Conservation (phyloP, 768 basidiomycete species). For the Mycena latifolia region DNA sequence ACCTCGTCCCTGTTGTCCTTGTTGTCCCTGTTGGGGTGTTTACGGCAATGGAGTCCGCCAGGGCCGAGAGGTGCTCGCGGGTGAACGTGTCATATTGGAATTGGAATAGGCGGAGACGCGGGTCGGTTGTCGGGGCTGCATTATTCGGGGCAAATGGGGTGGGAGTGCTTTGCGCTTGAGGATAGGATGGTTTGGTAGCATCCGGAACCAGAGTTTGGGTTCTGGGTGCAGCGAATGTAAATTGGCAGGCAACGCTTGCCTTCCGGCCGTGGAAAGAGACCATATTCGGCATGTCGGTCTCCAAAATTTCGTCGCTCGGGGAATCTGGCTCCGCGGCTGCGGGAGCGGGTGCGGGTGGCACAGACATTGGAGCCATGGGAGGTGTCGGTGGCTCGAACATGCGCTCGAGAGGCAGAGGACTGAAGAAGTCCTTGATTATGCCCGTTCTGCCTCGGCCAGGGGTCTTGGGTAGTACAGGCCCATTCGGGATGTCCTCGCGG, state of each 20-base stretch:
- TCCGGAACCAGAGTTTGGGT: slow-evolving; percentile 45
- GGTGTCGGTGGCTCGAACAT: slow-evolving; percentile 97
- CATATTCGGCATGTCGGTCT: slow-evolving; percentile 65
- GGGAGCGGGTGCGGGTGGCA: slow-evolving; percentile 25
- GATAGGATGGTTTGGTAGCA: slow-evolving; percentile 44
- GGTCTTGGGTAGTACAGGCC: slow-evolving; percentile 72
- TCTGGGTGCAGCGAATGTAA: slow-evolving; percentile 81
- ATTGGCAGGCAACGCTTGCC: slow-evolving; percentile 67
- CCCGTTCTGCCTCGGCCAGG: slow-evolving; percentile 72
- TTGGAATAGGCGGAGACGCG: slow-evolving; percentile 88
- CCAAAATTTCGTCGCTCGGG: slow-evolving; percentile 57
- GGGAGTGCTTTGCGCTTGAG: slow-evolving; percentile 77
- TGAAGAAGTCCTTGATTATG: slow-evolving; percentile 87
- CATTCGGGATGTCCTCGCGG: slow-evolving; percentile 71
- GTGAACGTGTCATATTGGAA: slow-evolving; percentile 98
- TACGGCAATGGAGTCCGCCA: slow-evolving; percentile 95
- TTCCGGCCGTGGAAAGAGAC: slow-evolving; percentile 59
- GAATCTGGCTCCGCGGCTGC: slow-evolving; percentile 33
- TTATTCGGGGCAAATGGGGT: slow-evolving; percentile 46
- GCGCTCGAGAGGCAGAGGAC: slow-evolving; percentile 85
- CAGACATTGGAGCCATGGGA: slow-evolving; percentile 50
- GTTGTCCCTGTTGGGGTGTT: slow-evolving; percentile 77
- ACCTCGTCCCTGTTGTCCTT: slow-evolving; percentile 60
- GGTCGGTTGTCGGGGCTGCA: slow-evolving; percentile 66
- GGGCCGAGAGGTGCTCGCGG: slow-evolving; percentile 90